Conservation (phyloP, 208 protist genomes). For the Wallacemonas sp. region DNA sequence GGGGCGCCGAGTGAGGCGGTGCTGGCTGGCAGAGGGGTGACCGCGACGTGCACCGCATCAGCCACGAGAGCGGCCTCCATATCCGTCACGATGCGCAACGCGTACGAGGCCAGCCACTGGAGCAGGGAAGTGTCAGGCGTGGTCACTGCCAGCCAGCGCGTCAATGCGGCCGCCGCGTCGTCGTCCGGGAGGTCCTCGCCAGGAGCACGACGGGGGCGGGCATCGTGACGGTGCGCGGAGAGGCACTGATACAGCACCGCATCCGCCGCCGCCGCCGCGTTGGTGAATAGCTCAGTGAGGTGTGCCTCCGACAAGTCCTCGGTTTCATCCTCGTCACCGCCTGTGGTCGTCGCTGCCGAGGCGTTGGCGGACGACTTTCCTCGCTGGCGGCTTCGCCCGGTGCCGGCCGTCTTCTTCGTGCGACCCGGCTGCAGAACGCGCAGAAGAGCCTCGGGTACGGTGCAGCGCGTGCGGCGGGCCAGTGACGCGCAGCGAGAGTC, state of each 20-base stretch:
- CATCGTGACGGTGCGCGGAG: no score
- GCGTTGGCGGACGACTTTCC: no score
- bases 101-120: neutral
- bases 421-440: neutral
- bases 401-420: no score
- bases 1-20: neutral
- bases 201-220: no score
- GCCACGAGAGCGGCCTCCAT: neutral
- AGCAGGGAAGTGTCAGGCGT: neutral
- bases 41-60: neutral
- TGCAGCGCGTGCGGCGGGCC: neutral
- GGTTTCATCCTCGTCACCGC: neutral
- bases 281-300: neutral
- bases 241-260: no score
- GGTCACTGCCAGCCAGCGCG: neutral
- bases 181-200: no score
- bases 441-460: neutral
- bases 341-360: neutral
- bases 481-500: no score
- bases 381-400: no score
- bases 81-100: neutral
- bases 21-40: neutral
- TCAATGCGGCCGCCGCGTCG: no score
- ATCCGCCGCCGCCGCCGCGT: neutral
- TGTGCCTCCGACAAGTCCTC: neutral